Evolutionary conservation across 805 yeast genomes (phyloP).

Genomic region (Ogataea naganishii): DNA sequence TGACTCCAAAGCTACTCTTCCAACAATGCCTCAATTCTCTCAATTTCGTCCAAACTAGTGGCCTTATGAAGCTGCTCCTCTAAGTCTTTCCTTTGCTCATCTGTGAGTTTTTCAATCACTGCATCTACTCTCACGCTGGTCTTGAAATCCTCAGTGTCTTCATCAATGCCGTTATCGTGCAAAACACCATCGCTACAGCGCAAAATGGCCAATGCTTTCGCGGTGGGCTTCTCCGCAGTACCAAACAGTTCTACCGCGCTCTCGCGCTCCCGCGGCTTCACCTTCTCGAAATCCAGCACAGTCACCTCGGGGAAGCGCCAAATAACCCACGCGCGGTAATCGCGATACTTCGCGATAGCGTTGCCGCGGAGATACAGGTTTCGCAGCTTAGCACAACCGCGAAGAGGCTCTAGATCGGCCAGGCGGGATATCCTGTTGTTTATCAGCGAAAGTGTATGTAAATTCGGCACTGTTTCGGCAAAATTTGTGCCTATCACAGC

Average conservation of each 20-base stretch:
- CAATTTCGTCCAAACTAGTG: conserved; percentile 65
- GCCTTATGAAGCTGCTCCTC: conserved; percentile 52
- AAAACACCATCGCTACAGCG: conserved; percentile 4
- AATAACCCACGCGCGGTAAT: conserved; percentile 54
- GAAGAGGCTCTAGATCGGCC: conserved; percentile 30
- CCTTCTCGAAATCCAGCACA: conserved; percentile 59
- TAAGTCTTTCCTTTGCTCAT: conserved; percentile 42
- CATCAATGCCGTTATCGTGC: conserved; percentile 5
- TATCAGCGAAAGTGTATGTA: conserved; percentile 43
- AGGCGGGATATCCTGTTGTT: conserved; percentile 42
- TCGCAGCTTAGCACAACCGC: conserved; percentile 31
- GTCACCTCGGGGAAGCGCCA: conserved; percentile 56
- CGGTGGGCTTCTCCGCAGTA: conserved; percentile 15
- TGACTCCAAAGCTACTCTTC: too few relatives aligned
- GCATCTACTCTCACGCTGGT: conserved; percentile 1
- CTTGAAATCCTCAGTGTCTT: conserved; percentile 6
- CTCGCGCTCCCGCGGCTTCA: conserved; percentile 46
- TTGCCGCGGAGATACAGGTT: conserved; percentile 50
- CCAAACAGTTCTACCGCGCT: conserved; percentile 38
- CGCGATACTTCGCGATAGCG: conserved; percentile 36
- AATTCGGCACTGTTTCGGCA: conserved; percentile 30
- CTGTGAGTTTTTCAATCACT: conserved; percentile 36
- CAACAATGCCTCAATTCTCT: conserved; percentile 52
- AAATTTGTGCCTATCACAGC: conserved; percentile 28
- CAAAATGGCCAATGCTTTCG: conserved; percentile 22